Base-by-base conservation (phyloP, 139 green algal genomes). In the Chlorella vulgaris region DNA sequence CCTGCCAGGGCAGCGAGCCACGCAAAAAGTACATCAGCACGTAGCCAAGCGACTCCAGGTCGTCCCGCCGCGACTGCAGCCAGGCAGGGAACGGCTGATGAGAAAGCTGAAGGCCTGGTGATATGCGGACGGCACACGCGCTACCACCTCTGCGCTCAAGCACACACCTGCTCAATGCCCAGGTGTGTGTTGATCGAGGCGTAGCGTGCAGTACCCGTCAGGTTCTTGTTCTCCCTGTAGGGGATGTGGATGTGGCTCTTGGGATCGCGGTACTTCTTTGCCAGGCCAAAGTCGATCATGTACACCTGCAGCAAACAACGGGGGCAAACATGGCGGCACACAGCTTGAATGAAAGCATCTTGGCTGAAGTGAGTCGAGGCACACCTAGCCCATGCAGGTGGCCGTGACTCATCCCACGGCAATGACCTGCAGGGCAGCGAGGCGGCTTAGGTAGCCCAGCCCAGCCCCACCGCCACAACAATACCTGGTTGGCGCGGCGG, bases 201-300 rank as follows among this genome's bases (percentile, higher is more conserved):
- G 84, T 99, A 99, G 51, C 97, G 94, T n/a, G 97, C 97, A 26
- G 97, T 99, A 50, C 97, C 97, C 26, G 97, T 99, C 67, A 99
- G 88, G 87, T 99, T 99, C 83, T 99, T 99, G 91, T 99, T 98
- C 91, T 99, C 96, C 74, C 95, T 89, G 90, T 99, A 99, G 0
- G 96, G 93, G 67, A 99, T 99, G 93, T 99, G 97, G 81, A 98
- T 96, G 91, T 99, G 95, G 39, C 92, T 97, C 89, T 98, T 99
- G 47, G 96, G 95, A 86, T 99, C 97, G 36, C 97, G 89, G 91
- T 98, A 99, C 92, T 99, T 99, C 90, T 99, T 99, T 13, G 97
- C 97, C 77, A 99, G 90, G 0, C 97, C 97, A 91, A 99, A 99
- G 85, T 99, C 97, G 70, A 99, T 99, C 84, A 99, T 96, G 90